Evolutionary conservation across 305 asterid genomes (phyloP).

Genomic region (Fraxinus paxiana): DNA sequence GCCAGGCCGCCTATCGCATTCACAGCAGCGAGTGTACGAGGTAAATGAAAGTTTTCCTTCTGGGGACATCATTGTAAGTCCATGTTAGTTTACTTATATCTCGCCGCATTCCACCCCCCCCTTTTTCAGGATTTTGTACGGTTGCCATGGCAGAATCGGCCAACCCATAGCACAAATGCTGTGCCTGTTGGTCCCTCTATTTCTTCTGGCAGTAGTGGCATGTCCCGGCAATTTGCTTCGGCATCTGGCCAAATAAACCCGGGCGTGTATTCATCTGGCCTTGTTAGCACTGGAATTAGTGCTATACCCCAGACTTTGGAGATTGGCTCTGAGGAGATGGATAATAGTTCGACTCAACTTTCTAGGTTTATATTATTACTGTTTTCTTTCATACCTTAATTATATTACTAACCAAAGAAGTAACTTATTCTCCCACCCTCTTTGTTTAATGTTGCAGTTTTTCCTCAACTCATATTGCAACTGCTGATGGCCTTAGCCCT

Average conservation of each 20-base stretch:
- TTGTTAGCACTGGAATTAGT: conserved; percentile 50
- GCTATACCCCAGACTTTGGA: conserved; percentile 61
- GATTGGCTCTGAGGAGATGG: conserved; percentile 58
- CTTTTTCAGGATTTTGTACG: conserved; percentile 78
- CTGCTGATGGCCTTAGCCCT: conserved; percentile 46
- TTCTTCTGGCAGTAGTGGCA: conserved; percentile 50
- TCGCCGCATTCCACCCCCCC: not conserved
- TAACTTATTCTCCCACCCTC: not conserved
- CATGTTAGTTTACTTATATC: not conserved
- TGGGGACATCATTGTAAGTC: not conserved
- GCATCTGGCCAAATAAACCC: conserved; percentile 57
- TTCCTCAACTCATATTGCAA: conserved; percentile 50
- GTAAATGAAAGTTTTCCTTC: not conserved
- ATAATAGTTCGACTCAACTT: conserved; percentile 48
- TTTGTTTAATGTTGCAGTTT: conserved; percentile 43
- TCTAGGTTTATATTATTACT: conserved; percentile 45
- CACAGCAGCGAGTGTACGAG: conserved; percentile 95
- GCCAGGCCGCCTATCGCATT: conserved; percentile 86
- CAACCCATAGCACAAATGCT: conserved; percentile 64
- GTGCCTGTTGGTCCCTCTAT: conserved; percentile 65
- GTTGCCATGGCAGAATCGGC: conserved; percentile 87
- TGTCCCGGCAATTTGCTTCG: conserved; percentile 56
- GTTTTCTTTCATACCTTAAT: not conserved
- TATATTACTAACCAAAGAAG: not conserved
- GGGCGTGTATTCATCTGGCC: conserved; percentile 53